Evolutionary conservation across 306 rosid genomes (phyloP), one percentile per base, ranked within the genome.

Genomic region (Corylus heterophylla): DNA sequence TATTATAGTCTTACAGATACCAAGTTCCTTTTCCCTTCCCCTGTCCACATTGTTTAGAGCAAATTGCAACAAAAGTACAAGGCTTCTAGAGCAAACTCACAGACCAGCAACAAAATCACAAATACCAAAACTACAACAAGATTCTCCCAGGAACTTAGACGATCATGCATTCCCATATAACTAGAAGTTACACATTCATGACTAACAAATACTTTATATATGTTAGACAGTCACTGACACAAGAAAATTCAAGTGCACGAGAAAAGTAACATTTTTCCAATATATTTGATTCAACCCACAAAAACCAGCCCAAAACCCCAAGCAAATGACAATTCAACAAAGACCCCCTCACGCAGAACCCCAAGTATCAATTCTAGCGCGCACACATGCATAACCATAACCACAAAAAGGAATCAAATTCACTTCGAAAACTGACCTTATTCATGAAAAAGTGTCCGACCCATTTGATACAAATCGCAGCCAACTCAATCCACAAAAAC

Each of bases 391-490:
- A 20, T 59, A 59, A 18, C 55, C 51, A 69, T 31, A 58, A 56
- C 45, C 66, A 16, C 10, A 37, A 8, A 35, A 35, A 54, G n/a
- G 1, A 74, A 54, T 54, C 7, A 44, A 45, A 59, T 31, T 77
- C n/a, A 64, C 3, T 63, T 50, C 18, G 45, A 73, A 10, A 16
- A 77, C 81, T 25, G 71, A 95, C 98, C 96, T 89, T 87, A 29
- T 91, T 85, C 85, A 96, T 74, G 79, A 89, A 55, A 66, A 85
- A 87, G 1, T 96, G 98, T 20, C 88, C 91, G 29, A 90, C 85
- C 83, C 84, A 87, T 3, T 45, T 5, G 45, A 42, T 42, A 42
- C 44, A 42, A 42, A 89, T 84, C 63, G 79, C 77, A 80, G 89
- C 89, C 80, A 90, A 56, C 37, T 42, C 45, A 42, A 5, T 42